A percentile compares a stretch with the other conserved stretches of the same genome.
phyloP scores from a whole-genome alignment of 1,284 basidiomycete species.

The Rhodofomes roseus region DNA sequence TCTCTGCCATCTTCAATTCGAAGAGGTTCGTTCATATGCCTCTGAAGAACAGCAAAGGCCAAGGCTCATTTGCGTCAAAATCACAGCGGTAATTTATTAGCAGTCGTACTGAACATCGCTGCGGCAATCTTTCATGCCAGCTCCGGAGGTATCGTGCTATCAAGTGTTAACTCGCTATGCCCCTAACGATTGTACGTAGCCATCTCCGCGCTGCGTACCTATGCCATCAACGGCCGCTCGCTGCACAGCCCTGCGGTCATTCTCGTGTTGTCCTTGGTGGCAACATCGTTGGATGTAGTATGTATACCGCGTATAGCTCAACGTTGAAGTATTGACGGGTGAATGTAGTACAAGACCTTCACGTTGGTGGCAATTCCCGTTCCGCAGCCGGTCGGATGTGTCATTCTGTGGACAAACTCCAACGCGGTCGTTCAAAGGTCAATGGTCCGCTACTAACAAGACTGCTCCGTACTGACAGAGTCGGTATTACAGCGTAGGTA shows the following conservation, averaged over 20 bases:
- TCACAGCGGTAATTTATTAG: neutral
- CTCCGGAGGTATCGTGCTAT: neutral
- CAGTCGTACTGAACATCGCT: neutral
- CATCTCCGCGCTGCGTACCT: neutral
- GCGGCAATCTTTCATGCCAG: neutral
- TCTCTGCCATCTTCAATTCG: neutral
- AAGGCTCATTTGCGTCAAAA: neutral
- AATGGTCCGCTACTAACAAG: neutral
- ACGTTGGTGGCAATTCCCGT: neutral
- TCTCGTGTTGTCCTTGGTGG: neutral
- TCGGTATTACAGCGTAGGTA: neutral
- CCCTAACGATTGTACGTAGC: too few species aligned
- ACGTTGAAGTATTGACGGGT: neutral
- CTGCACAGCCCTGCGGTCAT: neutral
- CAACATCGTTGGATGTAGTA: neutral
- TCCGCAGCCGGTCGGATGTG: neutral
- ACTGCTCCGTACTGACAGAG: neutral
- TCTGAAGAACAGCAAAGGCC: neutral
- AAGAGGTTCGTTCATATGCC: neutral
- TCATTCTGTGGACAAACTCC: neutral
- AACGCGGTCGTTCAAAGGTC: neutral
- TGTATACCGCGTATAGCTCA: neutral
- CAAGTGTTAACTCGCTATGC: too few species aligned
- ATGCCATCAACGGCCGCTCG: neutral
- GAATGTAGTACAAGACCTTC: neutral